These are phyloP conservation scores for Botrytis paeoniae DNA, from an alignment of 2,329 filamentous ascomycete genomes.

Conservation along the genomic window DNA sequence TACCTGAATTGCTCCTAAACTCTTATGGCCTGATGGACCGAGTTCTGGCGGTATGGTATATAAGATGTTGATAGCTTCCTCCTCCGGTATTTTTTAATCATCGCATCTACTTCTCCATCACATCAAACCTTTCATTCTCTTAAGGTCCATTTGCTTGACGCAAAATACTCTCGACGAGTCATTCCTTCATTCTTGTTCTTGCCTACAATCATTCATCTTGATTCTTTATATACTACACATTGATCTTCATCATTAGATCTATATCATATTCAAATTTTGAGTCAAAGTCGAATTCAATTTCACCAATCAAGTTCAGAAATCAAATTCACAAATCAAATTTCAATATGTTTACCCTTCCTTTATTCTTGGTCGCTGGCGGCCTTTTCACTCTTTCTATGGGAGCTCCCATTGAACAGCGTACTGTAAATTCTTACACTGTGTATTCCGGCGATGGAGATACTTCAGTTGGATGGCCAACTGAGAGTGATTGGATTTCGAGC, in stretches of 20 bases:
- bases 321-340: slow-evolving; percentile 2
- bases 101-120: not conserved
- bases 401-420: slow-evolving; percentile 18
- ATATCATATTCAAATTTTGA: slow-evolving; percentile 2
- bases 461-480: slow-evolving; percentile 23
- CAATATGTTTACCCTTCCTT: slow-evolving; percentile 26
- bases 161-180: slow-evolving; percentile 7
- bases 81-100: not conserved
- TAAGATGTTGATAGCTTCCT: not conserved
- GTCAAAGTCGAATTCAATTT: not conserved
- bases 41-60: not conserved
- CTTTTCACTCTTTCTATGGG: slow-evolving; percentile 25
- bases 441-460: slow-evolving; percentile 18
- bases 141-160: slow-evolving; percentile 5
- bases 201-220: not conserved
- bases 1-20: not conserved
- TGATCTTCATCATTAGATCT: not conserved
- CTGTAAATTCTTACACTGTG: slow-evolving; percentile 18
- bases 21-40: not conserved
- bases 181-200: slow-evolving; percentile 3
- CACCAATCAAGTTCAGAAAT: not conserved
- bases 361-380: slow-evolving; percentile 29
- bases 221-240: not conserved
- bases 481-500: slow-evolving; percentile 20
- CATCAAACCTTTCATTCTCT: slow-evolving; percentile 1